These are phyloP conservation scores for Teratosphaeria nubilosa DNA, from an alignment of 2,329 filamentous ascomycete species.

Conservation along the genomic window DNA sequence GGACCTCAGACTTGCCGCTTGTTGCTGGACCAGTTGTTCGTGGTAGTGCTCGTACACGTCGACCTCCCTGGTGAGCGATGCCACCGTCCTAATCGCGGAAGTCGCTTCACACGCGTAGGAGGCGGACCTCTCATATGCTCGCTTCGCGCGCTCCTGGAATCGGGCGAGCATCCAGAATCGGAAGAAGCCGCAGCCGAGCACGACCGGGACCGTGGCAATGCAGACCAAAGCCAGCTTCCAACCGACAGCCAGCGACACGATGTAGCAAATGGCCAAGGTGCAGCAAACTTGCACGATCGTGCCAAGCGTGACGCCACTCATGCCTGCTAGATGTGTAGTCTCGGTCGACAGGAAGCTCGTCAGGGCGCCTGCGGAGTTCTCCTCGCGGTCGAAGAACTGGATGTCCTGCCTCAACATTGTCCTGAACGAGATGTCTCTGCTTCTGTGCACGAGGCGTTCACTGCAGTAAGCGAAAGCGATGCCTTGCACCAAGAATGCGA, in stretches of 20 bases:
- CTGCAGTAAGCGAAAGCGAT: conserved; percentile 73
- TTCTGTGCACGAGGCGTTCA: conserved; percentile 74
- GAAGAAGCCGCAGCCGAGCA: conserved; percentile 74
- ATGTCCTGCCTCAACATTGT: conserved; percentile 89
- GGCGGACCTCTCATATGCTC: conserved; percentile 69
- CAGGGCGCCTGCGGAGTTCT: conserved; percentile 80
- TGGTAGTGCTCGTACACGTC: conserved; percentile 70
- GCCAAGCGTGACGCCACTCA: conserved; percentile 78
- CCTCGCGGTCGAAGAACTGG: conserved; percentile 77
- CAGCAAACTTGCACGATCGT: conserved; percentile 73
- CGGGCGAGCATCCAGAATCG: conserved; percentile 74
- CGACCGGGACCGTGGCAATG: conserved; percentile 64
- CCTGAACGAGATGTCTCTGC: conserved; percentile 73
- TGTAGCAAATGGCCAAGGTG: conserved; percentile 65
- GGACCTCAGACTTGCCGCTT: conserved; percentile 57
- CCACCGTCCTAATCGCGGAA: conserved; percentile 86
- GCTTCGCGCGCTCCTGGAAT: conserved; percentile 70
- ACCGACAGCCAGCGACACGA: conserved; percentile 61
- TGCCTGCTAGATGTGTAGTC: conserved; percentile 77
- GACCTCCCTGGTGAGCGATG: conserved; percentile 74
- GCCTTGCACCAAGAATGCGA: conserved; percentile 60
- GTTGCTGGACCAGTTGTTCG: conserved; percentile 54
- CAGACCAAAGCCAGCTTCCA: conserved; percentile 86
- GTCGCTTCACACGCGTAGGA: conserved; percentile 89
- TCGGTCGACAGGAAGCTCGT: conserved; percentile 84